Evolutionary conservation across 2,329 filamentous ascomycete genomes (phyloP).

Genomic region (Colletotrichum liriopes): DNA sequence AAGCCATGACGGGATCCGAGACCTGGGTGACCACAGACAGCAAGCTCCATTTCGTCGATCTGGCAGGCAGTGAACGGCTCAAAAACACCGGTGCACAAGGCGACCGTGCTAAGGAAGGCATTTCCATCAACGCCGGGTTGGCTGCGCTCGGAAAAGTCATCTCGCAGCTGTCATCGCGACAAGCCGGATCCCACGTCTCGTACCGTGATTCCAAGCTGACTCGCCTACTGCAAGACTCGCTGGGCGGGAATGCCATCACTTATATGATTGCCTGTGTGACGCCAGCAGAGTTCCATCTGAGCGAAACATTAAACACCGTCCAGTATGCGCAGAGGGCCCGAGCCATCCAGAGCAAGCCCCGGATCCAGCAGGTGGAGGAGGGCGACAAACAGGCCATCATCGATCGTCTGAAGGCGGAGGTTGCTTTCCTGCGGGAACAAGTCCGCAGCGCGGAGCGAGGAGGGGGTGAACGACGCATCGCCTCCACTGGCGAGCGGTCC

Average conservation of each 20-base stretch:
- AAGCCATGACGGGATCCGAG: conserved; percentile 80
- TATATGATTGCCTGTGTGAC: conserved; percentile 99
- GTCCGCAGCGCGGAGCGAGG: conserved; percentile 85
- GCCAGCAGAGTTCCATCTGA: conserved; percentile 95
- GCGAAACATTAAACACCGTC: conserved; percentile 97
- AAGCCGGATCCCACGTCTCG: conserved; percentile 90
- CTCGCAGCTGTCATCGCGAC: conserved; percentile 93
- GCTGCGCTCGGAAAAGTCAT: conserved; percentile 98
- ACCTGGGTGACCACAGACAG: conserved; percentile 90
- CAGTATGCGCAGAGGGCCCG: conserved; percentile 97
- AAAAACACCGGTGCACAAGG: conserved; percentile 98
- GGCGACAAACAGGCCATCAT: conserved; percentile 95
- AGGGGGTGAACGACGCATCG: conserved; percentile 68
- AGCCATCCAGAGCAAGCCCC: conserved; percentile 96
- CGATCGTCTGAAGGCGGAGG: conserved; percentile 92
- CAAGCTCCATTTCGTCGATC: conserved; percentile 98
- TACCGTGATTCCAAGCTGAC: conserved; percentile 99
- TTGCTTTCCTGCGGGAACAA: conserved; percentile 93
- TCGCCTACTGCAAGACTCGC: conserved; percentile 92
- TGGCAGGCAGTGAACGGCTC: conserved; percentile 94
- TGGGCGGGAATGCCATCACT: conserved; percentile 96
- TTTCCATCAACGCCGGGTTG: conserved; percentile 97
- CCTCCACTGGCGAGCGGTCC: conserved; percentile 74
- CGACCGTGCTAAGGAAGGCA: conserved; percentile 94
- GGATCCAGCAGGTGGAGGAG: conserved; percentile 94